Conservation (phyloP, 2,329 filamentous ascomycete species). For the Penicillium brasilianum region DNA sequence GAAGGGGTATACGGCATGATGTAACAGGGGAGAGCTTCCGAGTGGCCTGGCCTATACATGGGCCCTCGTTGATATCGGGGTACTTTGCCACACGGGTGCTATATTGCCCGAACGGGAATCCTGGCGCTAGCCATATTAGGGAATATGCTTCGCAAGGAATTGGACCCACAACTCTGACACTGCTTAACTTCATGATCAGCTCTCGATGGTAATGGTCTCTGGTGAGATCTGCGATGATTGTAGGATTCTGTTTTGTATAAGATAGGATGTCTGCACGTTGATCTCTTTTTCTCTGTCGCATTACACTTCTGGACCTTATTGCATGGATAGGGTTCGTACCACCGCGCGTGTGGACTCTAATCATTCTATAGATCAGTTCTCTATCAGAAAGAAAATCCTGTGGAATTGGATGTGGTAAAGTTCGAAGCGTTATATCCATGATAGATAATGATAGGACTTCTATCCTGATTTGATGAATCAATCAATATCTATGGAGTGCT, state of each 20-base stretch:
- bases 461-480: background rate
- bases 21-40: slow-evolving; percentile 7
- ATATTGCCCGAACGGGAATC: slow-evolving; percentile 27
- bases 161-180: background rate
- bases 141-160: slow-evolving; percentile 28
- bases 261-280: background rate
- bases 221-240: background rate
- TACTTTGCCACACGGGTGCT: slow-evolving; percentile 6
- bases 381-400: background rate
- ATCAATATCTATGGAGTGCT: background rate
- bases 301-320: background rate
- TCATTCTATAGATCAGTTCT: background rate
- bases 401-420: no score
- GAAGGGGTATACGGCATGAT: slow-evolving; percentile 10
- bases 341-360: background rate
- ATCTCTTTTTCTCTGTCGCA: no score
- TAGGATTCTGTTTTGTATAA: no score
- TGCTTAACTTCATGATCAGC: background rate
- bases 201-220: background rate
- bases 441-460: background rate
- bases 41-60: slow-evolving; percentile 1
- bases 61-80: slow-evolving; percentile 16
- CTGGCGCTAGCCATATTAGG: slow-evolving; percentile 22
- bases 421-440: background rate
- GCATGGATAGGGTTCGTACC: background rate